A percentile compares a stretch with the other conserved stretches of the same genome.
Conservation (phyloP, 352 stramenopile species). For the Phytophthora boehmeriae region DNA sequence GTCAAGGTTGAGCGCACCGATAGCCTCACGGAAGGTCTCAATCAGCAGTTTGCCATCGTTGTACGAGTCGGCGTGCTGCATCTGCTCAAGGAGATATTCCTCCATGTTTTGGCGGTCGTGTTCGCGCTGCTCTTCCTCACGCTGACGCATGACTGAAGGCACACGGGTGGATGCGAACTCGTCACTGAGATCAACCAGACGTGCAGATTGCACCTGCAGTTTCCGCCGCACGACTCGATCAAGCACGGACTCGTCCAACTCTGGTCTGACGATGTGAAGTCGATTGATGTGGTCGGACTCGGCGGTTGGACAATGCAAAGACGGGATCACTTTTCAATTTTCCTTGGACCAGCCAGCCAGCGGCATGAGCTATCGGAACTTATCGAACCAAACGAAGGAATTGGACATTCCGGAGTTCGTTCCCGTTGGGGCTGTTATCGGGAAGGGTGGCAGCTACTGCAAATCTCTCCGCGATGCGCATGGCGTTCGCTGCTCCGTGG, state of each 20-base stretch:
- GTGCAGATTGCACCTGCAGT: constrained; percentile 43
- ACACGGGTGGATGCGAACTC: constrained; percentile 69
- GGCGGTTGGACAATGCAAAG: too few relatives aligned
- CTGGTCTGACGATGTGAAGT: too few relatives aligned
- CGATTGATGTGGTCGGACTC: too few relatives aligned
- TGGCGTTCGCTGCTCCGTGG: constrained; percentile 35
- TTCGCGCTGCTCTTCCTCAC: constrained; percentile 42
- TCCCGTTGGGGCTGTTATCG: constrained; percentile 48
- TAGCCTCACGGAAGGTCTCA: constrained; percentile 43
- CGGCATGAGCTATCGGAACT: constrained; percentile 20
- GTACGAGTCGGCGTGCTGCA: constrained; percentile 68
- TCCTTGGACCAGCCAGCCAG: neutral
- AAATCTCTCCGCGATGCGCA: constrained; percentile 34
- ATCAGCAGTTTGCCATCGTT: constrained; percentile 67
- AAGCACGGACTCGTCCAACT: constrained; percentile 61
- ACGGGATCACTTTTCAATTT: constrained; percentile 19
- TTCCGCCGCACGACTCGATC: constrained; percentile 67
- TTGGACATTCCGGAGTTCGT: constrained; percentile 41
- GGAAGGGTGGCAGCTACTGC: constrained; percentile 42
- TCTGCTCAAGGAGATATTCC: constrained; percentile 60
- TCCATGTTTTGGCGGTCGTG: constrained; percentile 52
- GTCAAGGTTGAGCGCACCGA: constrained; percentile 46
- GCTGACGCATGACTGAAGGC: constrained; percentile 41
- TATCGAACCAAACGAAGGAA: constrained; percentile 16
- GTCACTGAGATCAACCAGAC: constrained; percentile 56